These are phyloP conservation scores for Asterella californica DNA, from an alignment of 225 moss, liverwort and hornwort genomes.

Conservation along the genomic window DNA sequence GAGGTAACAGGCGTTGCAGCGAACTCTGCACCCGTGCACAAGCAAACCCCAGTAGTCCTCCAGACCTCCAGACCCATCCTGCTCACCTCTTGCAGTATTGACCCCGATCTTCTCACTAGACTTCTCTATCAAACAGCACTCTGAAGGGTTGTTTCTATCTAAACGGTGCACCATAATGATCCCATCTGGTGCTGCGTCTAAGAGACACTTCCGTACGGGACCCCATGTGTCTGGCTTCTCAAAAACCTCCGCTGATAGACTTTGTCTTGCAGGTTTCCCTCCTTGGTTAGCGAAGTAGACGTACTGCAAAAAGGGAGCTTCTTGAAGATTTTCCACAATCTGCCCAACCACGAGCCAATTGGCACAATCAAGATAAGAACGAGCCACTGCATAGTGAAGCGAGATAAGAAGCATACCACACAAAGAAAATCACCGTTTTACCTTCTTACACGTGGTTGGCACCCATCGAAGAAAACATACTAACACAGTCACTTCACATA, in stretches of 20 bases:
- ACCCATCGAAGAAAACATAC: background rate
- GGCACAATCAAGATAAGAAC: background rate
- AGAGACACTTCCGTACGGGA: constrained; percentile 41
- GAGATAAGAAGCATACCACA: background rate
- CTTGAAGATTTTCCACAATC: constrained; percentile 79
- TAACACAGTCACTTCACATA: background rate
- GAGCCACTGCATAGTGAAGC: background rate
- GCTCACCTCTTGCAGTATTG: constrained; percentile 9
- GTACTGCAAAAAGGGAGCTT: constrained; percentile 80
- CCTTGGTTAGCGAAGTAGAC: constrained; percentile 44
- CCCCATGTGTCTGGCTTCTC: constrained; percentile 57
- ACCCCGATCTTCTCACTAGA: background rate
- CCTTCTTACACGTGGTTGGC: background rate
- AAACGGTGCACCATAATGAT: constrained; percentile 73
- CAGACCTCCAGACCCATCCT: constrained; percentile 36
- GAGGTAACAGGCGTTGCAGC: constrained; percentile 60
- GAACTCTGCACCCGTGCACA: constrained; percentile 57
- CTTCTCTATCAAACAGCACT: constrained; percentile 46
- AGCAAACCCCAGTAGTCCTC: constrained; percentile 76
- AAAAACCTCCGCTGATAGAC: constrained; percentile 49
- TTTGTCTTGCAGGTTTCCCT: constrained; percentile 41
- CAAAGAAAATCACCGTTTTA: background rate
- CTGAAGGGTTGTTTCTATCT: constrained; percentile 27
- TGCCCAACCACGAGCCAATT: constrained; percentile 19
- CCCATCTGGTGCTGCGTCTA: constrained; percentile 61